Evolutionary conservation across 2,329 filamentous ascomycete genomes (phyloP).

Genomic region (Gnomoniopsis sp.): DNA sequence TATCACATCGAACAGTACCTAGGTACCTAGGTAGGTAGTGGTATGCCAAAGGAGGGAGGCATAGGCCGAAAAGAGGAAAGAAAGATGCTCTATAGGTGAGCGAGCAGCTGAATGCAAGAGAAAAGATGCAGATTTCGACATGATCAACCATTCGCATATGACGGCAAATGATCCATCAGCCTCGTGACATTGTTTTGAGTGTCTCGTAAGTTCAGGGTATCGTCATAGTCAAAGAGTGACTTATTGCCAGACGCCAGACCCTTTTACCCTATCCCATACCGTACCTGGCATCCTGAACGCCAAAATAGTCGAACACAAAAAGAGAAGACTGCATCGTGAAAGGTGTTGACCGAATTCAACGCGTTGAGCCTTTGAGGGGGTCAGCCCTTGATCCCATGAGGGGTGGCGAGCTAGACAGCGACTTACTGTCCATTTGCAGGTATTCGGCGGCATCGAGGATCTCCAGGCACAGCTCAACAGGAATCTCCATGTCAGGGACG

Average conservation of each 20-base stretch:
- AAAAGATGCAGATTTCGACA: background rate
- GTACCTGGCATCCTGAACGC: slow-evolving; percentile 5
- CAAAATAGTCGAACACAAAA: background rate
- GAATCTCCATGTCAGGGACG: slow-evolving; percentile 78
- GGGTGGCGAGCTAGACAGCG: background rate
- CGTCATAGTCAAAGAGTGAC: background rate
- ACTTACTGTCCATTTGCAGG: slow-evolving; percentile 63
- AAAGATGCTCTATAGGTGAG: too few relatives aligned
- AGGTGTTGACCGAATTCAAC: background rate
- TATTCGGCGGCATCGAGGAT: slow-evolving; percentile 75
- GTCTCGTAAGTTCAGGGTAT: slow-evolving; percentile 5
- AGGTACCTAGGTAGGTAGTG: too few relatives aligned
- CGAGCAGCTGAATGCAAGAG: background rate
- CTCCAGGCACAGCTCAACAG: slow-evolving; percentile 74
- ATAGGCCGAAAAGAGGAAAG: too few relatives aligned
- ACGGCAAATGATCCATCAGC: background rate
- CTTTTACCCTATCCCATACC: background rate
- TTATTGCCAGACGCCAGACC: slow-evolving; percentile 10
- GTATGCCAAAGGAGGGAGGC: too few relatives aligned
- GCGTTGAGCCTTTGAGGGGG: slow-evolving; percentile 21
- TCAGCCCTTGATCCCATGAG: background rate
- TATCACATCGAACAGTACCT: too few relatives aligned
- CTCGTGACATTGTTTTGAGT: background rate
- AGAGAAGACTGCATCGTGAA: background rate
- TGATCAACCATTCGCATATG: background rate